Percentiles rank a stretch among this genome's conserved stretches.
phyloP scores from a whole-genome alignment of 1,139 yeast species.

The Debaryomyces subglobosus region DNA sequence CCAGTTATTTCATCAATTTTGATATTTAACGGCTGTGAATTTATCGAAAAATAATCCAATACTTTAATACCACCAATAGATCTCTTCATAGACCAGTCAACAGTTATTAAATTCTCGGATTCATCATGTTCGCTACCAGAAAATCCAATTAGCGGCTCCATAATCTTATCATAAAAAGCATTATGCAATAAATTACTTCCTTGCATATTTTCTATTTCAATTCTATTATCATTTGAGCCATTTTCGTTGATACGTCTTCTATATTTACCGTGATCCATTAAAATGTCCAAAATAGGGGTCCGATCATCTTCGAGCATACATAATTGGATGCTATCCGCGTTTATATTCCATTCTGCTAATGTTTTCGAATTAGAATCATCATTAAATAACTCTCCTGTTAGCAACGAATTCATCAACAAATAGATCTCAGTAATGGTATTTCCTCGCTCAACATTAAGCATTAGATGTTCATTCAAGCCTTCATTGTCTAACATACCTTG shows the following conservation, averaged over 20 bases:
- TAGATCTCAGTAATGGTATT: slow-evolving; percentile 39
- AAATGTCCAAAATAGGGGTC: slow-evolving; percentile 44
- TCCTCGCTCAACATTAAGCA: slow-evolving; percentile 30
- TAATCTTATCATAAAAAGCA: slow-evolving; percentile 39
- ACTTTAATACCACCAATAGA: slow-evolving; percentile 72
- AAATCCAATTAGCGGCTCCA: slow-evolving; percentile 33
- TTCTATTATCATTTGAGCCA: slow-evolving; percentile 43
- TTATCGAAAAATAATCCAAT: slow-evolving; percentile 55
- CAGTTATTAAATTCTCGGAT: slow-evolving; percentile 37
- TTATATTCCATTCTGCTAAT: slow-evolving; percentile 58
- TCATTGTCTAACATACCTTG: slow-evolving; percentile 38
- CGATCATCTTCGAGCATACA: slow-evolving; percentile 50
- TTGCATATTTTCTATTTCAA: slow-evolving; percentile 50
- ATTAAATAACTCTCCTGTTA: slow-evolving; percentile 36
- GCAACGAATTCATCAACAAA: slow-evolving; percentile 42
- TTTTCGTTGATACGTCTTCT: slow-evolving; percentile 53
- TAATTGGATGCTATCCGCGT: slow-evolving; percentile 52
- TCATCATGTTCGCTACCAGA: slow-evolving; percentile 18
- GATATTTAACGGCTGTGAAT: slow-evolving; percentile 57
- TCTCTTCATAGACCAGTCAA: slow-evolving; percentile 66
- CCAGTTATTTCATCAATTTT: slow-evolving; percentile 66
- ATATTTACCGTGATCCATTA: slow-evolving; percentile 40
- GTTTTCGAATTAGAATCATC: slow-evolving; percentile 20
- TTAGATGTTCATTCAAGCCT: slow-evolving; percentile 37
- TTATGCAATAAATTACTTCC: slow-evolving; percentile 40